phyloP scores from a whole-genome alignment of 176 grass and related monocot genomes.

The Cymbopogon citratus region DNA sequence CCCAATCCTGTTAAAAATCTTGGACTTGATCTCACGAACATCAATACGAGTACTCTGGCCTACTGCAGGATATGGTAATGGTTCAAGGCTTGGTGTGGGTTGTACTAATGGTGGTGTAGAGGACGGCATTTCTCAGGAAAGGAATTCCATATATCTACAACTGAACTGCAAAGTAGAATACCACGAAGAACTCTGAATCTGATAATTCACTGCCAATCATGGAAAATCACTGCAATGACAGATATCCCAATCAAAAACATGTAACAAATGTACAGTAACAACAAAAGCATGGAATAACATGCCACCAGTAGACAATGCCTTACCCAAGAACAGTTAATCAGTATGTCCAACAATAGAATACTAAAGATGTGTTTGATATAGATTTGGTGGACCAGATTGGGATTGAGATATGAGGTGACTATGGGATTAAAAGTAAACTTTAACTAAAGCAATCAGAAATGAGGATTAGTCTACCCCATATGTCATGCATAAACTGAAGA shows the following conservation, averaged over 20 bases:
- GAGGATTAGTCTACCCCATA: background rate
- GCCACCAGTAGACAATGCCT: background rate
- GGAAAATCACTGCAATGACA: slow-evolving; percentile 30
- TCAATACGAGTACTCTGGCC: slow-evolving; percentile 54
- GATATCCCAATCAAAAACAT: slow-evolving; percentile 20
- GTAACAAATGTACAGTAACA: background rate
- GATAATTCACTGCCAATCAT: background rate
- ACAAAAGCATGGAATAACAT: slow-evolving; percentile 11
- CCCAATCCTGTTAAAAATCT: slow-evolving; percentile 61
- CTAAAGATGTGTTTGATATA: background rate
- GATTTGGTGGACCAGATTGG: background rate
- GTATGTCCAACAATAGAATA: background rate
- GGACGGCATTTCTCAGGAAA: slow-evolving; percentile 40
- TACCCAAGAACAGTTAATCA: slow-evolving; percentile 17
- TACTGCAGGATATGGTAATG: slow-evolving; percentile 41
- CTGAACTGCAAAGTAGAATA: slow-evolving; percentile 5
- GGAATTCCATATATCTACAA: slow-evolving; percentile 39
- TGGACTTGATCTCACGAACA: slow-evolving; percentile 69
- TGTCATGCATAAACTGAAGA: background rate
- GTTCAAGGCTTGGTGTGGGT: slow-evolving; percentile 29
- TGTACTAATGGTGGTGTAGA: slow-evolving; percentile 34
- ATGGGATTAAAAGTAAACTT: background rate
- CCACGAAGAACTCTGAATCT: background rate
- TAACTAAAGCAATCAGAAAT: background rate
- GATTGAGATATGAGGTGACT: background rate